Evolutionary conservation across 768 basidiomycete species (phyloP).

Genomic region (Exidia glandulosa): DNA sequence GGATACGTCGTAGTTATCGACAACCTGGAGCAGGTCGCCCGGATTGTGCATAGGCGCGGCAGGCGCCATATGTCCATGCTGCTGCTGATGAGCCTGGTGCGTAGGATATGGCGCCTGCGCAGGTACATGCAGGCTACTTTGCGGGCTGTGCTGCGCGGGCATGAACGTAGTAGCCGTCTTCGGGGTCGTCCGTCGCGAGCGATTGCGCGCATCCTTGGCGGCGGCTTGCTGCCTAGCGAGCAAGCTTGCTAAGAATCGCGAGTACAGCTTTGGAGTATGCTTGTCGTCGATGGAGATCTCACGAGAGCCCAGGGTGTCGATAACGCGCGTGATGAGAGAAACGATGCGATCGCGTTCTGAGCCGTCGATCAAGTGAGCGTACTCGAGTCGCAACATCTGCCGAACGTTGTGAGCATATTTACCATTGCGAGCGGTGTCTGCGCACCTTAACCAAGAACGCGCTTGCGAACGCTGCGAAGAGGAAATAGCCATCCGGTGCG

Average conservation of each 20-base stretch:
- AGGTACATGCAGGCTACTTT: neutral
- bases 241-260: conserved; percentile 12
- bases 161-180: no score
- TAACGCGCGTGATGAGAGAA: conserved; percentile 8
- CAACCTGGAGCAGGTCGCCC: neutral
- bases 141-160: neutral
- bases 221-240: conserved; percentile 9
- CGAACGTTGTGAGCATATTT: no score
- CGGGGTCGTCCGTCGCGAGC: neutral
- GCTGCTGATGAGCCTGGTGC: neutral
- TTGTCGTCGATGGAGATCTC: conserved; percentile 9
- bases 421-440: neutral
- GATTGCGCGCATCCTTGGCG: neutral
- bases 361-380: conserved; percentile 4
- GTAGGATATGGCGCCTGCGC: neutral
- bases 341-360: conserved; percentile 5
- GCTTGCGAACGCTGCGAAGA: conserved; percentile 72
- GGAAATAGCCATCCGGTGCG: conserved; percentile 70
- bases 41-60: neutral
- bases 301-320: conserved; percentile 8
- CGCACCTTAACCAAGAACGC: conserved; percentile 71
- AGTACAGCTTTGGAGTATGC: conserved; percentile 13
- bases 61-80: neutral
- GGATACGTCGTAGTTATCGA: neutral
- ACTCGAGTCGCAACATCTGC: conserved; percentile 10